A percentile compares a stretch with the other conserved stretches of the same genome.
These are phyloP conservation scores for Coemansia sp. DNA, from an alignment of 192 early-diverging fungal species.

Conservation along the genomic window DNA sequence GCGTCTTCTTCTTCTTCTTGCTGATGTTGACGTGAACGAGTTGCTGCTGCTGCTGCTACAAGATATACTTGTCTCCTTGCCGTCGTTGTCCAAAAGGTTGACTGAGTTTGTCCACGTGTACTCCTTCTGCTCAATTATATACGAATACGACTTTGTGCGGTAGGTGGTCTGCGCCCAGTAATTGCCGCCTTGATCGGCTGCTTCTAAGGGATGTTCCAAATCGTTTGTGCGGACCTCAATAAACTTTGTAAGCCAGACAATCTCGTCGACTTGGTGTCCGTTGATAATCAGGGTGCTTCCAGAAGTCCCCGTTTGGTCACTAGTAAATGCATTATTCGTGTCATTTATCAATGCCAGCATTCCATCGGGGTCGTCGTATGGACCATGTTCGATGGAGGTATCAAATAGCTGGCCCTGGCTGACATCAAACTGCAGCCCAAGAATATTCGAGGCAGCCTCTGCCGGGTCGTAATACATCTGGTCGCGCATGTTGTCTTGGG, in stretches of 20 bases:
- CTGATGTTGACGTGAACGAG: not conserved
- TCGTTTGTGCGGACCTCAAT: constrained; percentile 36
- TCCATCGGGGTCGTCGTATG: constrained; percentile 39
- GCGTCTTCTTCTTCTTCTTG: constrained; percentile 7
- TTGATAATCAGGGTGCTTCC: constrained; percentile 43
- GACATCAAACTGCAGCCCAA: constrained; percentile 37
- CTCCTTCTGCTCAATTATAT: constrained; percentile 24
- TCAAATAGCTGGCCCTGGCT: constrained; percentile 56
- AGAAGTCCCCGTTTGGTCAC: constrained; percentile 11
- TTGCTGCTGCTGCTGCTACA: constrained; percentile 12
- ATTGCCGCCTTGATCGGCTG: constrained; percentile 25
- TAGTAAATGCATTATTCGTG: constrained; percentile 23
- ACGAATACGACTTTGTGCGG: constrained; percentile 53
- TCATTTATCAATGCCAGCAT: constrained; percentile 28
- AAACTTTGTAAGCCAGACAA: constrained; percentile 50
- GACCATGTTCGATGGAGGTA: constrained; percentile 48
- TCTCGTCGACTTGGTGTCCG: constrained; percentile 38
- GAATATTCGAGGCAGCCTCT: constrained; percentile 19
- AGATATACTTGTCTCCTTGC: constrained; percentile 13
- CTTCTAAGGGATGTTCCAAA: constrained; percentile 43
- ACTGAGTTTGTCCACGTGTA: constrained; percentile 32
- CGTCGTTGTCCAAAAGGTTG: constrained; percentile 47
- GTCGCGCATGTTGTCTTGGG: constrained; percentile 43
- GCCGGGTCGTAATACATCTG: constrained; percentile 39
- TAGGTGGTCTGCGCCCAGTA: constrained; percentile 50